Evolutionary conservation across 805 yeast genomes (phyloP).

Genomic region (Ogataea sp.): DNA sequence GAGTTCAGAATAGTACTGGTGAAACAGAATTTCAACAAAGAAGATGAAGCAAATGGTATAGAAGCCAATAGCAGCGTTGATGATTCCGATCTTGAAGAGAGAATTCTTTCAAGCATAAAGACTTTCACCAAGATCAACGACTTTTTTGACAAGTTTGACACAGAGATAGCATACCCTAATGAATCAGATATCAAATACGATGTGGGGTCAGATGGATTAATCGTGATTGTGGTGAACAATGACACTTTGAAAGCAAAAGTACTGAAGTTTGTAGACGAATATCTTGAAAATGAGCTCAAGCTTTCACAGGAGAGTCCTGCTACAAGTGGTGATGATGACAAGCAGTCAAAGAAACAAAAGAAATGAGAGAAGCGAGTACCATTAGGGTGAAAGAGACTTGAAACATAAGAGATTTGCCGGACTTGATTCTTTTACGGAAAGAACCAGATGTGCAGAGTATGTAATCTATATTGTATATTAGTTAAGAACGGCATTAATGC

Average conservation of each 20-base stretch:
- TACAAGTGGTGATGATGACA: not conserved
- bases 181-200: constrained; percentile 49
- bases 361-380: not conserved
- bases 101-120: constrained; percentile 35
- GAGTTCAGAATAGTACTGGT: constrained; percentile 39
- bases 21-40: constrained; percentile 25
- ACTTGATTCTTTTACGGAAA: no score
- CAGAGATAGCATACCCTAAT: constrained; percentile 43
- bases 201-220: constrained; percentile 53
- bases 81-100: constrained; percentile 37
- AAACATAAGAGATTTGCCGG: no score
- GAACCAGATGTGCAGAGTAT: no score
- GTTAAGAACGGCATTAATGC: no score
- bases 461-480: no score
- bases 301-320: not conserved
- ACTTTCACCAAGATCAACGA: constrained; percentile 39
- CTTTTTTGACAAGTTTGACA: constrained; percentile 47
- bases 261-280: constrained; percentile 33
- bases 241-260: constrained; percentile 29
- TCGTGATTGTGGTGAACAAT: constrained; percentile 44
- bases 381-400: no score
- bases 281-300: not conserved
- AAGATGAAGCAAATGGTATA: constrained; percentile 15
- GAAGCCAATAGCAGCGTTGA: constrained; percentile 7
- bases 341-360: not conserved